Evolutionary conservation across 1,139 yeast species (phyloP).

Genomic region (Yamadazyma pseudoaaseri): DNA sequence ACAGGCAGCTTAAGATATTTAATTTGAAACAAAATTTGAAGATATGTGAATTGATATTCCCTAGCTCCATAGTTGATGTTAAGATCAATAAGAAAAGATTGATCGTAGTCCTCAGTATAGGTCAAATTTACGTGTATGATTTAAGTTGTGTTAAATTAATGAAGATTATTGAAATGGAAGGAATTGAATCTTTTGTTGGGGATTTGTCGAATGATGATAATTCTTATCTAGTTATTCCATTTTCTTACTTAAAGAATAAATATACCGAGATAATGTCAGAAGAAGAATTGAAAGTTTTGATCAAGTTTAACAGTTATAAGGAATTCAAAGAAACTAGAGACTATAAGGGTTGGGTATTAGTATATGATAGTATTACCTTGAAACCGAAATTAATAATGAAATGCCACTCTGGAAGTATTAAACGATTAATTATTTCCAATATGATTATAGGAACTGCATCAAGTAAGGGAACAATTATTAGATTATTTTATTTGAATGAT

Average conservation of each 20-base stretch:
- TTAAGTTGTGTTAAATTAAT: constrained; percentile 67
- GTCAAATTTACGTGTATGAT: constrained; percentile 70
- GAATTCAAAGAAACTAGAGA: constrained; percentile 11
- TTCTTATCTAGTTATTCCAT: constrained; percentile 45
- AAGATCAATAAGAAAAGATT: constrained; percentile 66
- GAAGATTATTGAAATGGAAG: constrained; percentile 53
- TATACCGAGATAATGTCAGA: constrained; percentile 26
- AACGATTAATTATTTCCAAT: constrained; percentile 46
- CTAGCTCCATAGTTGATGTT: constrained; percentile 58
- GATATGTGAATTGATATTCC: constrained; percentile 70
- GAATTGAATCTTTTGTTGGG: constrained; percentile 28
- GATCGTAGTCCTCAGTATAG: constrained; percentile 56
- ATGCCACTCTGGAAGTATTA: constrained; percentile 56
- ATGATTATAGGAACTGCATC: constrained; percentile 65
- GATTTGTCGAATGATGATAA: constrained; percentile 51
- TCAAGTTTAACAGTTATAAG: constrained; percentile 13
- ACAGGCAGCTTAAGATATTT: constrained; percentile 56
- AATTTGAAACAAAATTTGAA: constrained; percentile 68
- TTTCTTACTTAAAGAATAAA: constrained; percentile 15
- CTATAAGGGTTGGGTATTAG: constrained; percentile 42
- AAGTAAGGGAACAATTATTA: constrained; percentile 66
- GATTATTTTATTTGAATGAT: constrained; percentile 39
- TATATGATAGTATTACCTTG: constrained; percentile 61
- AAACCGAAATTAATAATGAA: constrained; percentile 56
- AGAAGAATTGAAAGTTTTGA: constrained; percentile 6